Percentiles rank a stretch among this genome's conserved stretches.
Conservation (phyloP, 768 basidiomycete genomes). For the Russula emetica region DNA sequence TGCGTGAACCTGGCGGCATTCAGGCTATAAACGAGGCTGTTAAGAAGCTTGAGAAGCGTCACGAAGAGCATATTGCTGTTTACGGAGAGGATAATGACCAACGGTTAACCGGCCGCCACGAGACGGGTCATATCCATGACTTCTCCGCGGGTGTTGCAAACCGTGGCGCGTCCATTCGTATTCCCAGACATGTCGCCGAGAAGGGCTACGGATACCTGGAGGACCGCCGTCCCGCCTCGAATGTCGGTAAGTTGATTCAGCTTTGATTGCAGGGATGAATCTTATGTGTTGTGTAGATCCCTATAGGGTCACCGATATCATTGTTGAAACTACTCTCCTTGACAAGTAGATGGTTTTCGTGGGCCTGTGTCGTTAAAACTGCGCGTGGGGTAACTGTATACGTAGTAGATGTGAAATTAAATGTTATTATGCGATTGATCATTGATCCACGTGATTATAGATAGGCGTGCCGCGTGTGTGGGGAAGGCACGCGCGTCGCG, state of each 20-base stretch:
- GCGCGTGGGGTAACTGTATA: background rate
- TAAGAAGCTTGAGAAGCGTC: slow-evolving; percentile 85
- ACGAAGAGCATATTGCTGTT: slow-evolving; percentile 93
- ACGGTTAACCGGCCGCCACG: slow-evolving; percentile 92
- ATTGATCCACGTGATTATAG: background rate
- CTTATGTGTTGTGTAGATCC: slow-evolving; percentile 54
- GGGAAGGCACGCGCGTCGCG: no score
- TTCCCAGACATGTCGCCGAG: slow-evolving; percentile 88
- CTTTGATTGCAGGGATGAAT: background rate
- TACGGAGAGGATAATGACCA: slow-evolving; percentile 98
- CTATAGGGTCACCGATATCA: slow-evolving; percentile 87
- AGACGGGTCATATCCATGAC: slow-evolving; percentile 88
- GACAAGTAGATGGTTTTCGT: slow-evolving; percentile 42
- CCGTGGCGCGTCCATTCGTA: slow-evolving; percentile 95
- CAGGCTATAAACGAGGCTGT: slow-evolving; percentile 89
- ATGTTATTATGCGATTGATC: background rate
- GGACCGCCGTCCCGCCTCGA: slow-evolving; percentile 96
- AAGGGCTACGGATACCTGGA: slow-evolving; percentile 96
- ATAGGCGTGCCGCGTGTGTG: no score
- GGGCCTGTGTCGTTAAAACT: background rate
- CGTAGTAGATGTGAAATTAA: slow-evolving; percentile 8
- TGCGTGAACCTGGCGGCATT: slow-evolving; percentile 93
- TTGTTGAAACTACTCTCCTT: slow-evolving; percentile 82
- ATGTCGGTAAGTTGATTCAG: slow-evolving; percentile 68
- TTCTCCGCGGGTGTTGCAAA: slow-evolving; percentile 97